Conservation (phyloP, 1,139 yeast species). For the Debaryomyces nepalensis region DNA sequence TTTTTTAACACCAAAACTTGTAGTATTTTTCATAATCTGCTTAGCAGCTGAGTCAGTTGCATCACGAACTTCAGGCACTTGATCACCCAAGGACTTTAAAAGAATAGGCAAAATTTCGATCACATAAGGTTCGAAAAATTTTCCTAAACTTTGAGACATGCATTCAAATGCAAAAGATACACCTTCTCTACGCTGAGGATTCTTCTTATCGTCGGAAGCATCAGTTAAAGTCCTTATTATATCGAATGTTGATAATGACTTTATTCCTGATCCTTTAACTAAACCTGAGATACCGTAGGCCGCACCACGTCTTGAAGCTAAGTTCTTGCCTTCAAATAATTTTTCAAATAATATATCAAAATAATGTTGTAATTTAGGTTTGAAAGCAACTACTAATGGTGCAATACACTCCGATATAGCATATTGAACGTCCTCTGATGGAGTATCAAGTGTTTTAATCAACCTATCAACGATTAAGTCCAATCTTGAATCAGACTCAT, state of each 20-base stretch:
- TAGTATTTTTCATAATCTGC: conserved; percentile 86
- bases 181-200: conserved; percentile 77
- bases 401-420: conserved; percentile 87
- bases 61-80: conserved; percentile 80
- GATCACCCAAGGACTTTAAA: conserved; percentile 82
- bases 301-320: conserved; percentile 81
- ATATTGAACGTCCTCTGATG: conserved; percentile 85
- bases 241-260: conserved; percentile 74
- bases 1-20: conserved; percentile 89
- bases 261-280: conserved; percentile 87
- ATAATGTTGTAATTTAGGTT: conserved; percentile 52
- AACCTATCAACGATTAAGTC: conserved; percentile 68
- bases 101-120: conserved; percentile 85
- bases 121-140: conserved; percentile 90
- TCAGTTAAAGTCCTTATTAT: conserved; percentile 76
- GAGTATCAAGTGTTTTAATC: conserved; percentile 76
- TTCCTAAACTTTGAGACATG: conserved; percentile 73
- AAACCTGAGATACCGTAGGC: conserved; percentile 96
- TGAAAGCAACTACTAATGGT: conserved; percentile 71
- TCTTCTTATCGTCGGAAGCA: conserved; percentile 87
- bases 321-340: conserved; percentile 55
- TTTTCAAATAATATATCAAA: conserved; percentile 62
- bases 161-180: conserved; percentile 89
- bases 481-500: conserved; percentile 65
- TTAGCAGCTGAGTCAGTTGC: conserved; percentile 90